Evolutionary conservation across 495 filamentous ascomycete species (phyloP), one percentile per base, ranked within the genome.

Genomic region (Mycothermus thermophilus): DNA sequence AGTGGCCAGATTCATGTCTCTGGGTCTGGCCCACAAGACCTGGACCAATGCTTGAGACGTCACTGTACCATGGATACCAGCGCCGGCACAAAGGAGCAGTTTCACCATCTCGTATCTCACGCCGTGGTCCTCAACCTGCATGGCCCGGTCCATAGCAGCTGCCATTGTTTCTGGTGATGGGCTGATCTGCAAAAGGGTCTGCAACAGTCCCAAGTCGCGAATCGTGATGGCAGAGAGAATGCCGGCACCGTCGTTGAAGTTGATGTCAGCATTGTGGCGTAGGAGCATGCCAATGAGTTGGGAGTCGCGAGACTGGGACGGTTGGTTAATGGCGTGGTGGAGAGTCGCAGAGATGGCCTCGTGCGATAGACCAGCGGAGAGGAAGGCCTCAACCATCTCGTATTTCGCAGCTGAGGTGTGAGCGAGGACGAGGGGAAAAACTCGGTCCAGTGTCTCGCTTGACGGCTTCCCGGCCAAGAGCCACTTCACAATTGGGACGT

Each of bases 271-370:
- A 28, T 60, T 61, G 29, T 64, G 45, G 12, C 52, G 53, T 11
- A 68, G 46, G 27, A 68, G 43, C 10, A 68, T 52, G 12, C 54
- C 41, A 26, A 68, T 61, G 8, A 66, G 46, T 9, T 48, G 48
- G 31, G 59, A 57, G 29, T 68, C 63, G 26, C 60, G 45, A 4
- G 40, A 44, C 1, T 62, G 57, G 12, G 55, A 52, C 5, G 54
- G 47, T 18, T 65, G 59, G 20, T 57, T 53, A 12, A 67, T 62
- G 4, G 60, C 55, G n/a, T 55, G 45, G 26, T 66, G 52, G 8
- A 68, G 32, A 3, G 60, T 57, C 2, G 42, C 53, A 32, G 64
- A 50, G 8, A 66, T 43, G 21, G 43, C 47, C 2, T 44, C 29
- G 0, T 49, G 55, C 3, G 59, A 46, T 3, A 65, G 27, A 12